Evolutionary conservation across 192 early-diverging fungal genomes (phyloP), one percentile per base, ranked within the genome.

Genomic region (Physocladia obscura): DNA sequence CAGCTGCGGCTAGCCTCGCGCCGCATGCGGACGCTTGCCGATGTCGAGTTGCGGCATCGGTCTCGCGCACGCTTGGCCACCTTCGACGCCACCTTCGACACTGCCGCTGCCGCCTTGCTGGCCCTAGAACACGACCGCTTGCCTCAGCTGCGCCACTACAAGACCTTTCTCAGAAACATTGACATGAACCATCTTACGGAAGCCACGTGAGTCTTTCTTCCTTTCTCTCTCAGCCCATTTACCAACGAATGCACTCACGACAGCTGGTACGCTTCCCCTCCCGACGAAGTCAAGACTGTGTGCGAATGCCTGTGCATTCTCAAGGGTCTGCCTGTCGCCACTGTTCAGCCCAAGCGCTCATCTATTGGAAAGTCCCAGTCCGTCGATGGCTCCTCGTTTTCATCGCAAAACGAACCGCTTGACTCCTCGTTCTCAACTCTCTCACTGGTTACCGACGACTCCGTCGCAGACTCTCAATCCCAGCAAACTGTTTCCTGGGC

Each of bases 221-320:
- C 60, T 6, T 0, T 1, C 60, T 34, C 17, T 59, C 21, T 47
- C 30, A 62, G 21, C n/a, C 60, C 34, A 24, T 22, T 36, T 35
- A 5, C 8, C 13, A 36, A 27, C 24, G 15, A 5, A 5, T 35
- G 5, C 29, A 29, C 13, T 19, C 40, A 44, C 8, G 11, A 63
- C 30, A 65, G 63, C 31, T 84, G 83, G 83, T 84, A 80, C 64
- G 22, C 80, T 5, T 70, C 57, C 1, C 77, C 83, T 4, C 83
- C 83, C 6, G 65, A 61, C 32, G 83, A 84, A 51, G 61, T 84
- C 37, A 76, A 77, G 47, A 76, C 72, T 24, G 74, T 84, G 21
- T 84, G 83, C 69, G 83, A 84, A 71, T 84, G 83, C 52, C 67
- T 84, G 21, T 73, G 69, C 55, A 77, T 78, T 37, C 73, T 84